Evolutionary conservation across 306 rosid species (phyloP).

Genomic region (Cucumis melo): DNA sequence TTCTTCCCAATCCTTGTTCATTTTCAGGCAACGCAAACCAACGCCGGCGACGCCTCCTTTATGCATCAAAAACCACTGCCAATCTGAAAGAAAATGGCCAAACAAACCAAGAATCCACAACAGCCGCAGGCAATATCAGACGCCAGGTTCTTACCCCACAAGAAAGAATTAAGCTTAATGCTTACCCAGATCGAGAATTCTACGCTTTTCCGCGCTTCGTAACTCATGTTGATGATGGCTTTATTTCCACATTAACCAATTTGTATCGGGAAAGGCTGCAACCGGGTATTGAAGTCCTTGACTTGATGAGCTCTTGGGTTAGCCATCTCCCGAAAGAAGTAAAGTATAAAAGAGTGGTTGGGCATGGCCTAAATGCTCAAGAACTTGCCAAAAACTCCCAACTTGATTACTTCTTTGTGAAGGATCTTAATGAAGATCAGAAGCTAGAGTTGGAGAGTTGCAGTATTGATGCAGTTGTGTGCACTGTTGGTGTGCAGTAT

Average conservation of each 20-base stretch:
- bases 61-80: constrained; percentile 17
- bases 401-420: constrained; percentile 57
- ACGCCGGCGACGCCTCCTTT: background rate
- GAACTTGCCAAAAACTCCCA: constrained; percentile 64
- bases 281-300: constrained; percentile 40
- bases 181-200: constrained; percentile 47
- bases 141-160: constrained; percentile 44
- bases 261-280: constrained; percentile 46
- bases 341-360: constrained; percentile 46
- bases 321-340: constrained; percentile 69
- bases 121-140: constrained; percentile 34
- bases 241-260: constrained; percentile 54
- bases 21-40: background rate
- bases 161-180: constrained; percentile 58
- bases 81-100: constrained; percentile 25
- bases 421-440: constrained; percentile 71
- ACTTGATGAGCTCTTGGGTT: constrained; percentile 89
- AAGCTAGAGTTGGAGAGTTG: constrained; percentile 36
- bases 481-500: constrained; percentile 82
- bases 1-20: background rate
- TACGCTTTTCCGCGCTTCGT: constrained; percentile 67
- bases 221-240: constrained; percentile 61
- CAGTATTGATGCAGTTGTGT: constrained; percentile 68
- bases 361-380: constrained; percentile 74
- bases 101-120: constrained; percentile 22